Evolutionary conservation across 1,284 basidiomycete genomes (phyloP), one percentile per base, ranked within the genome.

Genomic region (Fomitopsis palustris): DNA sequence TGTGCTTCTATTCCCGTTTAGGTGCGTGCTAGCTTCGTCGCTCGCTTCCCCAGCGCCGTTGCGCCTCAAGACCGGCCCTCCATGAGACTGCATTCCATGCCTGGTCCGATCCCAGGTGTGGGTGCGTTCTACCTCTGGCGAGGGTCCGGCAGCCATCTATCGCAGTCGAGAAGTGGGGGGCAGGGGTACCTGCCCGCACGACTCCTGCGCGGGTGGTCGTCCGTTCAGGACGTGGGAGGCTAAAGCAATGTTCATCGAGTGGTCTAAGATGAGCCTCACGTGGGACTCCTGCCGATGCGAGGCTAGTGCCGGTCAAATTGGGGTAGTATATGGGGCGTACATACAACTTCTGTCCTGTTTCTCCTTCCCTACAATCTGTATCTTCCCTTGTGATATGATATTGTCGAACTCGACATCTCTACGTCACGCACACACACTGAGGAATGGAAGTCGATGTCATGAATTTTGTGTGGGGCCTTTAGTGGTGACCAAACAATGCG

Each of bases 291-390:
- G 79, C 83, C 80, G 77, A 73, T 78, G 85, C 84, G 74, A 87
- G 86, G 84, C 66, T 64, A 70, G 81, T 88, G 86, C 83, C 75
- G 83, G 83, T 29, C 17, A 75, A 73, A 66, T 60, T 74, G 79
- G 84, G 74, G 86, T 88, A 88, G 86, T 88, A 88, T 88, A 75
- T 83, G 85, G 76, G 82, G 86, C 85, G 70, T 63, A 88, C 83
- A 88, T 78, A 60, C 38, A 17, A 27, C 27, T 14, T 47, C 23
- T 47, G n/a, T 27, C 45, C 7, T 16, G 10, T 47, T 42, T 37
- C 12, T n/a, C n/a, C n/a, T n/a, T n/a, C n/a, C n/a, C n/a, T 37
- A 37, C 35, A 1, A 37, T 37, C 4, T 37, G 35, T 14, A 33
- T 33, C 7, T 19, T 8, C 35, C 35, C 35, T 8, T 37, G 35